Evolutionary conservation across 192 early-diverging fungal genomes (phyloP), one percentile per base, ranked within the genome.

Genomic region (Pilaira anomala): DNA sequence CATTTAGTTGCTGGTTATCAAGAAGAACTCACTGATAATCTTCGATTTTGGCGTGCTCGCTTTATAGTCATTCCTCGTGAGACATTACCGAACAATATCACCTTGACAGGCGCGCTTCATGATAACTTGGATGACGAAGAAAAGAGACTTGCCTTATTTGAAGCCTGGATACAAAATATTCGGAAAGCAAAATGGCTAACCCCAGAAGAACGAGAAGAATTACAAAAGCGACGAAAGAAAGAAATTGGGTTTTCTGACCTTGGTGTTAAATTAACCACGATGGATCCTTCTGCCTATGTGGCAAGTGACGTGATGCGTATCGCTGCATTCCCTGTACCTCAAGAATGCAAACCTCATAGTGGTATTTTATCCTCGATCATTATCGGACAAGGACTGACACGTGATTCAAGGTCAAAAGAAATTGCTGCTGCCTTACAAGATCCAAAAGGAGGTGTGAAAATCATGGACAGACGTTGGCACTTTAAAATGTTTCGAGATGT

Each of bases 21-120:
- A 65, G 85, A 91, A 25, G 87, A 87, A 22, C 76, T 94, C 49
- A 91, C 82, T 0, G 91, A 93, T 58, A 77, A 83, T 13, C 63
- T 93, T 11, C 79, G 86, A 60, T 98, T 90, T 74, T 96, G 92
- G 91, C 78, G 95, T 8, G 84, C 93, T 0, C 80, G 97, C 2
- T 98, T 96, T 69, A 78, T 97, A 25, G 72, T 98, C 24, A 90
- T 98, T 44, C 97, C 97, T 2, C 56, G 84, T 19, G 91, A 94
- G 58, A 68, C 74, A 26, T 65, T 89, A 13, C 79, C 87, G 3
- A 57, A 68, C 25, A 80, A 78, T 39, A 73, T 72, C 28, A 69
- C 79, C 25, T 62, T 79, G 18, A 85, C 78, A 55, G 65, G 78
- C 13, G 83, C 81, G 25, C 67, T 81, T 6, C 78, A 76, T 50